These are phyloP conservation scores for Allomyces macrogynus DNA, from an alignment of 192 early-diverging fungal genomes.

Conservation along the genomic window DNA sequence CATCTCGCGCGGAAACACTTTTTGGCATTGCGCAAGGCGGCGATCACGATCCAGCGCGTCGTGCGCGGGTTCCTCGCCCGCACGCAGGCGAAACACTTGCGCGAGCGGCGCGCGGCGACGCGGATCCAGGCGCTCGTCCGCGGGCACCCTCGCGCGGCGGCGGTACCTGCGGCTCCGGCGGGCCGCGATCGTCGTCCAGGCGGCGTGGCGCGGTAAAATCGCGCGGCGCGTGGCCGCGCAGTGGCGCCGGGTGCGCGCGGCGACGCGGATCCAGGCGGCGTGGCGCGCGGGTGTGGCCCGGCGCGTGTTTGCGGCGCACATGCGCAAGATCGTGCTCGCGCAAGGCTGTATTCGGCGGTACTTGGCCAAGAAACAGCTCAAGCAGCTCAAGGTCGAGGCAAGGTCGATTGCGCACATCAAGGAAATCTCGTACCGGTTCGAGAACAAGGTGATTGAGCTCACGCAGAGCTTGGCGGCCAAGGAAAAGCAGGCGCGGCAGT, in stretches of 20 bases:
- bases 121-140: conserved; percentile 59
- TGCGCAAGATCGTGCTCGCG: conserved; percentile 40
- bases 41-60: conserved; percentile 45
- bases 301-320: conserved; percentile 15
- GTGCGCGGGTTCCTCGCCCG: conserved; percentile 39
- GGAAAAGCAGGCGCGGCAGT: conserved; percentile 18
- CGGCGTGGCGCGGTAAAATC: conserved; percentile 28
- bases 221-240: conserved; percentile 17
- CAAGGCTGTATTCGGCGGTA: conserved; percentile 66
- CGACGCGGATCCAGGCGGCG: conserved; percentile 23
- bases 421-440: conserved; percentile 79
- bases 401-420: conserved; percentile 80
- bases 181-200: conserved; percentile 49
- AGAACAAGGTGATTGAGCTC: conserved; percentile 89
- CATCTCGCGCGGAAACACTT: conserved; percentile 34
- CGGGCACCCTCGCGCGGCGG: conserved; percentile 30
- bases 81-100: conserved; percentile 24
- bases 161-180: conserved; percentile 31
- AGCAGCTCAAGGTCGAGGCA: conserved; percentile 57
- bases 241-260: conserved; percentile 20
- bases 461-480: conserved; percentile 50
- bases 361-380: conserved; percentile 44
- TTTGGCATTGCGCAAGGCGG: conserved; percentile 9
- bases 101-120: conserved; percentile 47
- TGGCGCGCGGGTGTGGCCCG: conserved; percentile 28